Evolutionary conservation across 331 rosid species (phyloP).

Genomic region (Prunus yedoensis): DNA sequence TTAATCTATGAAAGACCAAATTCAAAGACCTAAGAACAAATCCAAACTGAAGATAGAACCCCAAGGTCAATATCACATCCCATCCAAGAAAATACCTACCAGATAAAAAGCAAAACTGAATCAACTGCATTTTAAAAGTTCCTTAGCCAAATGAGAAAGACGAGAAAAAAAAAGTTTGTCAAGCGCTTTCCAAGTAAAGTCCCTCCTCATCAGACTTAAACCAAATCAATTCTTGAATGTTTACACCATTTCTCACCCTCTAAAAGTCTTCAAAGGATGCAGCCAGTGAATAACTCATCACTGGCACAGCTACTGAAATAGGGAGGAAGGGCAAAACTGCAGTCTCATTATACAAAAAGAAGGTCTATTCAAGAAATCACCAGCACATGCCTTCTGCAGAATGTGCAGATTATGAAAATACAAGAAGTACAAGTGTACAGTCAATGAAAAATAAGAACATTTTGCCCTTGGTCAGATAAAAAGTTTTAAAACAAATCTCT

Average conservation of each 20-base stretch:
- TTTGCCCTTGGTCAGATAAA: not conserved
- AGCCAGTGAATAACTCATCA: not conserved
- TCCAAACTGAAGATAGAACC: not conserved
- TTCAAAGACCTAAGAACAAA: not conserved
- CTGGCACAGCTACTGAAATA: slow-evolving; percentile 1
- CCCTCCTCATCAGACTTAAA: not conserved
- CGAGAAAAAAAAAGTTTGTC: not conserved
- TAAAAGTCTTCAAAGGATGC: not conserved
- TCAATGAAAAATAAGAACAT: not conserved
- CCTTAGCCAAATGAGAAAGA: not conserved
- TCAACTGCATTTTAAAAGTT: not conserved
- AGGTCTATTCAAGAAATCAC: not conserved
- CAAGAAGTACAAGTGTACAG: not conserved
- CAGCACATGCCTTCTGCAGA: not conserved
- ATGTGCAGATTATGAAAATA: not conserved
- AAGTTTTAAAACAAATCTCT: not conserved
- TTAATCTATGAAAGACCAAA: not conserved
- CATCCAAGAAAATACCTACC: not conserved
- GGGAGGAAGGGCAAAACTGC: not conserved
- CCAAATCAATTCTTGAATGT: not conserved
- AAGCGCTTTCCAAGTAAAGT: not conserved
- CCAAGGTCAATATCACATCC: not conserved
- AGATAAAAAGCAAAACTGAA: not conserved
- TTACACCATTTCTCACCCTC: slow-evolving; percentile 3
- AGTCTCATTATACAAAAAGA: not conserved